These are phyloP conservation scores for Colletotrichum navitas DNA, from an alignment of 2,329 filamentous ascomycete genomes.

Conservation along the genomic window DNA sequence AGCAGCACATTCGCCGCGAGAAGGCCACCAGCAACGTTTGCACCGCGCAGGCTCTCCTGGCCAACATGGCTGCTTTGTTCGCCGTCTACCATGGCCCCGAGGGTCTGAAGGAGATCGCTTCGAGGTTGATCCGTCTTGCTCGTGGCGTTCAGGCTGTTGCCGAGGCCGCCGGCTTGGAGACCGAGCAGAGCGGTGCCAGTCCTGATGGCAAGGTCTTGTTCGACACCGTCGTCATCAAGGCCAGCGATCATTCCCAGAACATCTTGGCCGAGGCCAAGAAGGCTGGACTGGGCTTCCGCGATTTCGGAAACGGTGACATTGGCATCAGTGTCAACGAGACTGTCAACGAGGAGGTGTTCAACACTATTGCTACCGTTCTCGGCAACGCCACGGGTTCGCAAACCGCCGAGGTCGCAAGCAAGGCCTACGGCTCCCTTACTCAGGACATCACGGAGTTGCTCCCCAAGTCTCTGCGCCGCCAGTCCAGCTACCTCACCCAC, in stretches of 20 bases:
- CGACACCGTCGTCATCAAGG: slow-evolving; percentile 82
- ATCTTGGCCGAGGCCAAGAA: slow-evolving; percentile 65
- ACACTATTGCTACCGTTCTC: slow-evolving; percentile 55
- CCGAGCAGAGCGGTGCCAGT: slow-evolving; percentile 68
- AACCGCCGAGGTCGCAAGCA: slow-evolving; percentile 58
- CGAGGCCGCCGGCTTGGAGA: slow-evolving; percentile 72
- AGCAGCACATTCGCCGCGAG: slow-evolving; percentile 95
- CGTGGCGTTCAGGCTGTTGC: slow-evolving; percentile 76
- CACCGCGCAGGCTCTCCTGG: slow-evolving; percentile 91
- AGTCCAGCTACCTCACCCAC: slow-evolving; percentile 84
- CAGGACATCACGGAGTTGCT: slow-evolving; percentile 57
- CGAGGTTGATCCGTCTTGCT: slow-evolving; percentile 79
- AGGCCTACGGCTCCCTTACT: slow-evolving; percentile 50
- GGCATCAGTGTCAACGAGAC: slow-evolving; percentile 83
- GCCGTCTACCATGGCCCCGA: slow-evolving; percentile 92
- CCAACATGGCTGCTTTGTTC: slow-evolving; percentile 97
- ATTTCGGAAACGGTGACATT: slow-evolving; percentile 70
- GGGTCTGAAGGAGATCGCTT: slow-evolving; percentile 85
- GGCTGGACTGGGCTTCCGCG: slow-evolving; percentile 71
- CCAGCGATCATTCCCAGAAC: slow-evolving; percentile 60
- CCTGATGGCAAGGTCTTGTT: slow-evolving; percentile 74
- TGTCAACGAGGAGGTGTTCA: slow-evolving; percentile 65
- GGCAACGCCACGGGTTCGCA: slow-evolving; percentile 47
- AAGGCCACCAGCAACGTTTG: slow-evolving; percentile 99
- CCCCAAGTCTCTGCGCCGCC: slow-evolving; percentile 74